phyloP scores from a whole-genome alignment of 441 rosid species.

The Dalechampia spathulata region DNA sequence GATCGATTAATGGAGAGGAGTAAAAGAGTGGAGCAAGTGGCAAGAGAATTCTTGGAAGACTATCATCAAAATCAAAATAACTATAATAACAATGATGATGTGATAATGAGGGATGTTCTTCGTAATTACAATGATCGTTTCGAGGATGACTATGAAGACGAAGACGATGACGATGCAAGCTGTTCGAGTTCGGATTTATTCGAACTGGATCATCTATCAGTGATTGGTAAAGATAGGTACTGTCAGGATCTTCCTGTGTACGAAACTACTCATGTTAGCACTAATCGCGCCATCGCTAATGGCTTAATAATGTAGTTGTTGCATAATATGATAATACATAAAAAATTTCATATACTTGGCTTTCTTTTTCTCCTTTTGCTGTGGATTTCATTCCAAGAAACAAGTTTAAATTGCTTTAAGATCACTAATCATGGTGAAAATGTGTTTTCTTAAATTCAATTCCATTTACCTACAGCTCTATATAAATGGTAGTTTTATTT shows the following conservation, averaged over 20 bases:
- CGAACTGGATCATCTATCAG: conserved; percentile 61
- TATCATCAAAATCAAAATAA: conserved; percentile 44
- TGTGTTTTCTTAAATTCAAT: too few species aligned
- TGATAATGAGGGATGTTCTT: conserved; percentile 11
- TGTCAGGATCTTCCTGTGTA: conserved; percentile 75
- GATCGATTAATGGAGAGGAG: conserved; percentile 23
- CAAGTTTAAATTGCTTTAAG: too few species aligned
- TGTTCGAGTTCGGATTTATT: conserved; percentile 82
- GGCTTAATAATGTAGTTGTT: conserved; percentile 37
- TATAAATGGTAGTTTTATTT: too few species aligned
- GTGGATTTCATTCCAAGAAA: too few species aligned
- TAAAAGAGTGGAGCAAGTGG: conserved; percentile 48
- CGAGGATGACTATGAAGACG: conserved; percentile 23
- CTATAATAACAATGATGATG: conserved; percentile 12
- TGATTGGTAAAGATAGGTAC: conserved; percentile 48
- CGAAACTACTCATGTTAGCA: conserved; percentile 65
- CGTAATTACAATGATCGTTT: conserved; percentile 18
- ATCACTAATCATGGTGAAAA: too few species aligned
- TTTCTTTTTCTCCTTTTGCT: too few species aligned
- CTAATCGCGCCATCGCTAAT: conserved; percentile 67
- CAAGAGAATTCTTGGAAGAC: conserved; percentile 52
- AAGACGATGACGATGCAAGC: conserved; percentile 52
- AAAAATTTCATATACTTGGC: neutral
- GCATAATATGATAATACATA: neutral
- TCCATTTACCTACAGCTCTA: too few species aligned